Conservation (phyloP, 2,329 filamentous ascomycete species). For the Podosphaera aphanis region DNA sequence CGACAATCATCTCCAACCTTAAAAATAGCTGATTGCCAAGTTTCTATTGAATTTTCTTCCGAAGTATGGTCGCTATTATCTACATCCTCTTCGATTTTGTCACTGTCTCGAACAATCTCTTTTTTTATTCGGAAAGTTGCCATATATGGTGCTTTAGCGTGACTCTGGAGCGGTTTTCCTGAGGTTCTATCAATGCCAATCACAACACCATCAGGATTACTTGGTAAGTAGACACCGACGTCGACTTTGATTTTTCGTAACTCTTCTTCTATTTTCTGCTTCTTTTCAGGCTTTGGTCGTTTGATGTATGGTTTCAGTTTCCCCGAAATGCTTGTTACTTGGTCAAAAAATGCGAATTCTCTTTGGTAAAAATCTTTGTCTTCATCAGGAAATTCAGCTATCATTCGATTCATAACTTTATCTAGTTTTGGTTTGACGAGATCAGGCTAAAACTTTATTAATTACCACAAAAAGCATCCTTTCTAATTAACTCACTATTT, state of each 20-base stretch:
- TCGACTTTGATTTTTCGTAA: conserved; percentile 92
- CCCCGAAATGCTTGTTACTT: conserved; percentile 85
- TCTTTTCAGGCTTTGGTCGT: conserved; percentile 82
- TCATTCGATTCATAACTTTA: conserved; percentile 64
- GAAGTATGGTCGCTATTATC: conserved; percentile 18
- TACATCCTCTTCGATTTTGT: conserved; percentile 26
- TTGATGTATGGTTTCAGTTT: conserved; percentile 90
- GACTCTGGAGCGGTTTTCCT: conserved; percentile 87
- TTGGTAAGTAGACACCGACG: conserved; percentile 87
- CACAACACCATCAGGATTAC: conserved; percentile 89
- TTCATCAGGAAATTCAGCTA: conserved; percentile 53
- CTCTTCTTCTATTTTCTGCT: conserved; percentile 97
- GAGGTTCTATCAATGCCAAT: conserved; percentile 97
- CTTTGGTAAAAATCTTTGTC: conserved; percentile 78
- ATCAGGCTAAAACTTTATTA: conserved; percentile 37
- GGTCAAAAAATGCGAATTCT: conserved; percentile 95
- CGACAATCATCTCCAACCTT: conserved; percentile 97
- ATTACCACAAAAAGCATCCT: conserved; percentile 3
- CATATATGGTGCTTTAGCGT: conserved; percentile 98
- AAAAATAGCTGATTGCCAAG: conserved; percentile 99
- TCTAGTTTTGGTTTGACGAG: conserved; percentile 84
- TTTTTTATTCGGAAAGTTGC: conserved; percentile 95
- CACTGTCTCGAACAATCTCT: conserved; percentile 32
- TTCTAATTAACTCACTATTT: conserved; percentile 33
- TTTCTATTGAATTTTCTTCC: conserved; percentile 46